Evolutionary conservation across 805 yeast genomes (phyloP), one percentile per base, ranked within the genome.

Genomic region (Zygosaccharomyces kombuchaensis): DNA sequence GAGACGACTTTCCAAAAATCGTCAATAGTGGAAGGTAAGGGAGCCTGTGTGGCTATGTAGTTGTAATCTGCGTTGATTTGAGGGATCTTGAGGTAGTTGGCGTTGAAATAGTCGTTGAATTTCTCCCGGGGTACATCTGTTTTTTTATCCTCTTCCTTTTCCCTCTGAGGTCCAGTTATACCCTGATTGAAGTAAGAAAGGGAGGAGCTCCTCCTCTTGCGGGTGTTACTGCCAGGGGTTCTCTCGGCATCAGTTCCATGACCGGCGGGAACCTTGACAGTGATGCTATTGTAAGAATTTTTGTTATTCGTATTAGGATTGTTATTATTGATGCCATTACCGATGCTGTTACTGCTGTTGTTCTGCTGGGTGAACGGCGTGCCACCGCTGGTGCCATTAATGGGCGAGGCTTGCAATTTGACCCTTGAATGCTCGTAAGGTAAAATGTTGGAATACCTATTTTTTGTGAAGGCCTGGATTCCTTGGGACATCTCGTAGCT

Each of bases 21-120:
- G 27, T 83, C 85, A 35, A 83, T 74, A 0, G 98, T 91, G 16
- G 77, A 74, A 2, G 72, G 72, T 35, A 86, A 62, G 2, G 99
- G 99, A 1, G 96, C 99, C 61, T 91, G 96, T 1, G 95, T 78
- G 0, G 96, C 96, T 51, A 90, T 85, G 58, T 84, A 85, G 31
- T 72, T 59, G 60, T 54, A 67, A 45, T 60, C 58, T 3, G 52
- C 69, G 58, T 58, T 72, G 55, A 63, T 71, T 55, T 58, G 73
- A 58, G 54, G 71, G 47, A 68, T 56, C 25, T 51, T 57, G 17
- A 86, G 66, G 63, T 86, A 84, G n/a, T 90, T 86, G 0, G 97
- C 97, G 63, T 89, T 90, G 57, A 89, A 85, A 61, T 89, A 89
- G 62, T 86, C 90, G 50, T 61, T 60, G 35, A 56, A 56, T 26